A percentile compares a stretch with the other conserved stretches of the same genome.
phyloP scores from a whole-genome alignment of 116 monocot species.

The Iris pallida region DNA sequence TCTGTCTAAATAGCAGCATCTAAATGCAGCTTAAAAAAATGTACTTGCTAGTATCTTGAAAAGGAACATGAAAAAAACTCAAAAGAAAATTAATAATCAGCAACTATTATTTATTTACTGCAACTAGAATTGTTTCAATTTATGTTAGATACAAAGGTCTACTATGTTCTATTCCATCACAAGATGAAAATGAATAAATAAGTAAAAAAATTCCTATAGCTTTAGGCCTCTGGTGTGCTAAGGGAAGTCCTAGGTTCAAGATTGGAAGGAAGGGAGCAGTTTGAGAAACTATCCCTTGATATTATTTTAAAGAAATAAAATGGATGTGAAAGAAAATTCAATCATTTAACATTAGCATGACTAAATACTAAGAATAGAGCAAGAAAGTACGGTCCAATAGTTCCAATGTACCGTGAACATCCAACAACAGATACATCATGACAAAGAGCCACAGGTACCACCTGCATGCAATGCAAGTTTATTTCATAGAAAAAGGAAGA shows the following conservation, averaged over 20 bases:
- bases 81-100: too few relatives aligned
- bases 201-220: too few relatives aligned
- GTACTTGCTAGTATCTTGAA: too few relatives aligned
- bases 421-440: slow-evolving; percentile 74
- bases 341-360: background rate
- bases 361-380: background rate
- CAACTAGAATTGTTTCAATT: too few relatives aligned
- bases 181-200: too few relatives aligned
- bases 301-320: background rate
- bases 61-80: too few relatives aligned
- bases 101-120: too few relatives aligned
- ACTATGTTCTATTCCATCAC: too few relatives aligned
- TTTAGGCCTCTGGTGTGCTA: background rate
- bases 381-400: background rate
- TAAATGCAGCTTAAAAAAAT: too few relatives aligned
- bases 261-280: background rate
- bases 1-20: too few relatives aligned
- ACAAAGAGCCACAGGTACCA: slow-evolving; percentile 94
- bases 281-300: background rate
- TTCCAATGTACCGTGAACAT: slow-evolving; percentile 56
- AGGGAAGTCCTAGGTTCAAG: background rate
- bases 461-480: slow-evolving; percentile 34
- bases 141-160: too few relatives aligned
- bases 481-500: background rate
- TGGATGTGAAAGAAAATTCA: background rate